Conservation (phyloP, 1,284 basidiomycete genomes). For the Leccinum cinnamomeum region DNA sequence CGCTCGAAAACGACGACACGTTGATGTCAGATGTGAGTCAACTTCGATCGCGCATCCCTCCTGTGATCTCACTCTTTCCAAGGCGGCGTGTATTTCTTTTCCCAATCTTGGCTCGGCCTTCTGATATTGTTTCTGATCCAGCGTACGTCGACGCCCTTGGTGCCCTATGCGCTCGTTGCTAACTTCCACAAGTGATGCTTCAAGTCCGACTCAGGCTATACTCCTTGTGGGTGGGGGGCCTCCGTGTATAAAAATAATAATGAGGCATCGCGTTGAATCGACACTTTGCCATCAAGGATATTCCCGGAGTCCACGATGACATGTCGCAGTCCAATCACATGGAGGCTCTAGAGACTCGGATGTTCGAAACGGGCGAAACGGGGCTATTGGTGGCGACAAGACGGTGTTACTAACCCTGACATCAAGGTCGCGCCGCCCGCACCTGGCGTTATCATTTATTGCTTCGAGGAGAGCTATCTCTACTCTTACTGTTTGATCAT, state of each 20-base stretch:
- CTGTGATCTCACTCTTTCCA: background rate
- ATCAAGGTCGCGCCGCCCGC: conserved; percentile 78
- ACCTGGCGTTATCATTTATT: conserved; percentile 90
- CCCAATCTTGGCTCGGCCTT: background rate
- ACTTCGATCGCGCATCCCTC: background rate
- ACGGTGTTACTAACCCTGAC: conserved; percentile 66
- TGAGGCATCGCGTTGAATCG: too few relatives aligned
- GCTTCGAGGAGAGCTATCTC: conserved; percentile 85
- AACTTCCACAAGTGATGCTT: conserved; percentile 1
- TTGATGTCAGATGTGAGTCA: background rate
- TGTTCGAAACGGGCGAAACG: too few relatives aligned
- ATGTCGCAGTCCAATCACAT: too few relatives aligned
- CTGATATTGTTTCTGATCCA: conserved; percentile 1
- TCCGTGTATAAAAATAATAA: too few relatives aligned
- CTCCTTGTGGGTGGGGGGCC: background rate
- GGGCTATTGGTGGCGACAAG: conserved; percentile 20
- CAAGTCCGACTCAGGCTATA: background rate
- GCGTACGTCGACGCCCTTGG: background rate
- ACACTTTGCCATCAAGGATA: too few relatives aligned
- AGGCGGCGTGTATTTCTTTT: background rate
- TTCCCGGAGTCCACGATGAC: too few relatives aligned
- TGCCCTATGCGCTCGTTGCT: background rate
- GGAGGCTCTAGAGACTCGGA: too few relatives aligned
- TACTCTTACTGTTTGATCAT: conserved; percentile 79
- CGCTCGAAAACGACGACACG: background rate